A percentile compares a stretch with the other conserved stretches of the same genome.
Evolutionary conservation across 305 asterid species (phyloP).

Genomic region (Solanum hybrid): DNA sequence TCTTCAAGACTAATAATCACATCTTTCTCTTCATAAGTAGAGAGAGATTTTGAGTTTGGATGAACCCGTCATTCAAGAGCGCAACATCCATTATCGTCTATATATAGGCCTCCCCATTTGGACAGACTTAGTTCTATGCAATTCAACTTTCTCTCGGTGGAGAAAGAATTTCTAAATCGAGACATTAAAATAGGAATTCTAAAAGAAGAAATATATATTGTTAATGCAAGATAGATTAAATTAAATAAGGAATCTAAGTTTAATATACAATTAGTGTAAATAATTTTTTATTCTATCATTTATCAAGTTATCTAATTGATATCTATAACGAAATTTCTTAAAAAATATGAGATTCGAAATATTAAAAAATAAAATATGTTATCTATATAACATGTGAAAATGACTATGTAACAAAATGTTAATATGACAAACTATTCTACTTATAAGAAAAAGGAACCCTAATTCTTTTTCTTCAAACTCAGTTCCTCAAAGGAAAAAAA

Average conservation of each 20-base stretch:
- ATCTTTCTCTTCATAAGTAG: background rate
- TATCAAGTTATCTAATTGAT: background rate
- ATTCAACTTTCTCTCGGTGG: background rate
- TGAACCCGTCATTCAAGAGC: background rate
- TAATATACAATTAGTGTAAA: background rate
- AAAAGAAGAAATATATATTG: background rate
- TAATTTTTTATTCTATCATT: background rate
- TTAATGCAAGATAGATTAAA: background rate
- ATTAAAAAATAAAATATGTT: background rate
- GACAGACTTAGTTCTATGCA: background rate
- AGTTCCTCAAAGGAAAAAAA: background rate
- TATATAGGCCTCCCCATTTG: background rate
- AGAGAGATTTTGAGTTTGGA: background rate
- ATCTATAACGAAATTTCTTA: background rate
- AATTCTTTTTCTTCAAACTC: background rate
- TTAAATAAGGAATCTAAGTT: background rate
- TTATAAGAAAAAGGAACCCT: background rate
- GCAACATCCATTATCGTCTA: background rate
- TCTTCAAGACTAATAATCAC: background rate
- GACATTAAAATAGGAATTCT: background rate
- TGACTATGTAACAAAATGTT: too few relatives aligned
- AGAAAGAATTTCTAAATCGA: background rate
- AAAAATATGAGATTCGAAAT: background rate
- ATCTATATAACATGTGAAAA: background rate
- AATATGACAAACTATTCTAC: background rate